A percentile compares a stretch with the other conserved stretches of the same genome.
phyloP scores from a whole-genome alignment of 805 yeast species.

The Saturnispora mendoncae region DNA sequence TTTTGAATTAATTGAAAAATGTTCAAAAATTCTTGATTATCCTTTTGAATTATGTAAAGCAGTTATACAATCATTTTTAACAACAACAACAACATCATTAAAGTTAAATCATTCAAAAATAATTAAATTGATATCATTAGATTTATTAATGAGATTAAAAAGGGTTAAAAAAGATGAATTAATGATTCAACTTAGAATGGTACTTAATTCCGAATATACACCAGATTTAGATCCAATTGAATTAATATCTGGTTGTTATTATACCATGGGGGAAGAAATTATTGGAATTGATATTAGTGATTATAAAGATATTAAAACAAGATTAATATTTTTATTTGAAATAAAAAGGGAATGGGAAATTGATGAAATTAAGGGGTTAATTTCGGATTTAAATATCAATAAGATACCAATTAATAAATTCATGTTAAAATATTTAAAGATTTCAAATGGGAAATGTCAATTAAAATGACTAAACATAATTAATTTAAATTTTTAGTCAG shows the following conservation, averaged over 20 bases:
- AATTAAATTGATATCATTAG: constrained; percentile 14
- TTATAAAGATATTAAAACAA: constrained; percentile 31
- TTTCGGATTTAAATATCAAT: constrained; percentile 22
- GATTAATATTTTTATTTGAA: constrained; percentile 46
- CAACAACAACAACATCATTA: no score
- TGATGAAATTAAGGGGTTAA: constrained; percentile 36
- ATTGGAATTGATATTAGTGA: not conserved
- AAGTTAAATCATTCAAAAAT: constrained; percentile 16
- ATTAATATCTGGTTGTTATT: constrained; percentile 31
- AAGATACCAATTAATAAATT: constrained; percentile 48
- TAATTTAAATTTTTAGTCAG: constrained; percentile 1
- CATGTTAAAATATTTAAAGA: constrained; percentile 51
- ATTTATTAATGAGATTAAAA: constrained; percentile 7
- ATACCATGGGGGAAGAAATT: constrained; percentile 15
- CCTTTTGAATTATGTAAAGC: no score
- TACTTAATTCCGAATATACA: constrained; percentile 48
- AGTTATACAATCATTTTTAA: no score
- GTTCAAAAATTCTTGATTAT: not conserved
- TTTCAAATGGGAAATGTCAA: no score
- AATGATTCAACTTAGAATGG: constrained; percentile 51
- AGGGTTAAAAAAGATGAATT: constrained; percentile 38
- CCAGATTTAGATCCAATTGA: constrained; percentile 50
- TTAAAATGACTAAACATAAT: no score
- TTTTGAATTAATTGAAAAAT: not conserved
- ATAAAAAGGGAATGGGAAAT: constrained; percentile 52